Conservation (phyloP, 441 rosid genomes). For the Adansonia madagascariensis region DNA sequence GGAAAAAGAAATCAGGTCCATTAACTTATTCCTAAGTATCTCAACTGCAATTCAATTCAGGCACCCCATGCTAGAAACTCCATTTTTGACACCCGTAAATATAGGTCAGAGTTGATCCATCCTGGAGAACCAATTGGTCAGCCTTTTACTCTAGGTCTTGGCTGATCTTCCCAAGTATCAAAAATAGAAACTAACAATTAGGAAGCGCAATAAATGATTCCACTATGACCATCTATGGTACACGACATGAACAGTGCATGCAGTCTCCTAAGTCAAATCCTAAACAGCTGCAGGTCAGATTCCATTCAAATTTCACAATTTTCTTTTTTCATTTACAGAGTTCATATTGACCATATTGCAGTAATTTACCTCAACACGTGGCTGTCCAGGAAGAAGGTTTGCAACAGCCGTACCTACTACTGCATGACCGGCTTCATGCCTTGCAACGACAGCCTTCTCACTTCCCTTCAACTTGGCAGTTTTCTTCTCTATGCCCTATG, state of each 20-base stretch:
- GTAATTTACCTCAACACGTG: constrained; percentile 84
- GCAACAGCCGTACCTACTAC: constrained; percentile 98
- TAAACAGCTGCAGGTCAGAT: background rate
- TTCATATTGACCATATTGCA: background rate
- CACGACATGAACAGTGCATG: background rate
- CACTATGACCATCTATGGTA: background rate
- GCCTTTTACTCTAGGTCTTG: background rate
- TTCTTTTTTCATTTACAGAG: background rate
- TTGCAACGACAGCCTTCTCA: constrained; percentile 96
- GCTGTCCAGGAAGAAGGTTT: constrained; percentile 83
- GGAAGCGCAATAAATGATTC: background rate
- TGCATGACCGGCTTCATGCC: constrained; percentile 99
- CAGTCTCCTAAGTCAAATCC: background rate
- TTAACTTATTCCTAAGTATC: background rate
- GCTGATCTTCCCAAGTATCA: background rate
- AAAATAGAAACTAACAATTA: constrained; percentile 3
- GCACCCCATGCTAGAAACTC: background rate
- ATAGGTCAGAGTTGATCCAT: background rate
- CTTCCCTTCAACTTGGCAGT: constrained; percentile 81
- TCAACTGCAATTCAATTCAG: background rate
- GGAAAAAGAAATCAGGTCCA: background rate
- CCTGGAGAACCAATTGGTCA: background rate
- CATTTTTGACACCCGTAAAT: background rate
- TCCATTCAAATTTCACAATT: background rate
- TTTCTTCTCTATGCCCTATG: constrained; percentile 98